A percentile compares a stretch with the other conserved stretches of the same genome.
phyloP scores from a whole-genome alignment of 1,139 yeast species.

The Geotrichum siamense region DNA sequence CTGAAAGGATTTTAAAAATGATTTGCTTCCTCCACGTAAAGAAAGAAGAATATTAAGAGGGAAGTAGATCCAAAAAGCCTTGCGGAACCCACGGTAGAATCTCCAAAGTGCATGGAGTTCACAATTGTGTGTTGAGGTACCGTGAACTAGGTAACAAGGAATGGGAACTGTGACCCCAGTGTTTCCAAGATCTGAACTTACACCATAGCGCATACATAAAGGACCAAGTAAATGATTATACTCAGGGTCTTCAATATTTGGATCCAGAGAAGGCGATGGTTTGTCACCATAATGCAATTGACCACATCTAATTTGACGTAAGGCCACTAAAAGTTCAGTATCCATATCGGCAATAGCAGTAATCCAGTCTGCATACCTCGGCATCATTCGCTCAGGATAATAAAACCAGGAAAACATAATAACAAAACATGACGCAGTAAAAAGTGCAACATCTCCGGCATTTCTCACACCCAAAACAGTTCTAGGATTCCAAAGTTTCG shows the following conservation, averaged over 20 bases:
- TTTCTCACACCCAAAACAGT: not conserved
- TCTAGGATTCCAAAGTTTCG: not conserved
- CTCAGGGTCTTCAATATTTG: not conserved
- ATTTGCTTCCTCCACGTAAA: conserved; percentile 13
- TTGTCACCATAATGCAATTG: conserved; percentile 32
- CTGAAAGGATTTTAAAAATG: not conserved
- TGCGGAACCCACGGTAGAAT: conserved; percentile 35
- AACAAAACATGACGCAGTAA: conserved; percentile 26
- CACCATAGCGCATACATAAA: conserved; percentile 30
- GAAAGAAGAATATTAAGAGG: conserved; percentile 25
- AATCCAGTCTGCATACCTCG: conserved; percentile 40
- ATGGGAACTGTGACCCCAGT: conserved; percentile 32
- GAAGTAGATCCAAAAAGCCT: conserved; percentile 30
- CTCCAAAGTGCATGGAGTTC: conserved; percentile 37
- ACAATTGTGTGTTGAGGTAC: conserved; percentile 35
- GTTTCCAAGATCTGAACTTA: conserved; percentile 30
- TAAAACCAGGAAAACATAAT: conserved; percentile 41
- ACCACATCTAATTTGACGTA: conserved; percentile 30
- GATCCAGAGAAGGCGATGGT: not conserved
- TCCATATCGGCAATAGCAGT: conserved; percentile 41
- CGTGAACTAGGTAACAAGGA: conserved; percentile 39
- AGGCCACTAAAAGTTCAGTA: conserved; percentile 33
- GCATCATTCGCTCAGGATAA: conserved; percentile 36
- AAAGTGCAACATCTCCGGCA: conserved; percentile 26
- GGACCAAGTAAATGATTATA: conserved; percentile 12